phyloP scores from a whole-genome alignment of 306 rosid genomes.

The Inga leiocalycina region DNA sequence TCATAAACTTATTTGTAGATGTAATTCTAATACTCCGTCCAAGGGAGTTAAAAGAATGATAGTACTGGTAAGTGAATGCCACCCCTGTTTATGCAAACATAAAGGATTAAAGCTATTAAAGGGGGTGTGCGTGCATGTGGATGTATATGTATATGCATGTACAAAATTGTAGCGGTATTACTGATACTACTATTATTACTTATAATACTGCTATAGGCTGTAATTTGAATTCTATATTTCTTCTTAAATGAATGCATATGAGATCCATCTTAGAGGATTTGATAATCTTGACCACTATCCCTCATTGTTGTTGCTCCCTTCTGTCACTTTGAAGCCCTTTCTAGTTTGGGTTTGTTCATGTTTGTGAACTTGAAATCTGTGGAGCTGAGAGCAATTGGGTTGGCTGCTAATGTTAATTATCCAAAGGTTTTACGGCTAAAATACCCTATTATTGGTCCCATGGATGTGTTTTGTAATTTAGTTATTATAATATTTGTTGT shows the following conservation, averaged over 20 bases:
- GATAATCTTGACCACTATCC: neutral
- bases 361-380: neutral
- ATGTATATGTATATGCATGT: neutral
- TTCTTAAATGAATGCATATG: no score
- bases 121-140: no score
- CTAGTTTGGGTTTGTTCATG: conserved; percentile 14
- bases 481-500: neutral
- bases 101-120: no score
- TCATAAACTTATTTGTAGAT: neutral
- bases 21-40: neutral
- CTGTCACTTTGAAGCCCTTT: no score
- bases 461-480: neutral
- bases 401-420: conserved; percentile 23
- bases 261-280: no score
- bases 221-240: neutral
- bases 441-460: neutral
- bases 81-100: neutral
- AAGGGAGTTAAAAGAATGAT: neutral
- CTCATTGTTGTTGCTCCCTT: neutral
- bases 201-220: no score
- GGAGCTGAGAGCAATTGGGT: conserved; percentile 12
- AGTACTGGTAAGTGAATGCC: neutral
- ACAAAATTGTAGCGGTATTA: neutral
- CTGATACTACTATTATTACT: no score
- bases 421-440: neutral